Evolutionary conservation across 805 yeast genomes (phyloP).

Genomic region (Kluyveromyces wickerhamii): DNA sequence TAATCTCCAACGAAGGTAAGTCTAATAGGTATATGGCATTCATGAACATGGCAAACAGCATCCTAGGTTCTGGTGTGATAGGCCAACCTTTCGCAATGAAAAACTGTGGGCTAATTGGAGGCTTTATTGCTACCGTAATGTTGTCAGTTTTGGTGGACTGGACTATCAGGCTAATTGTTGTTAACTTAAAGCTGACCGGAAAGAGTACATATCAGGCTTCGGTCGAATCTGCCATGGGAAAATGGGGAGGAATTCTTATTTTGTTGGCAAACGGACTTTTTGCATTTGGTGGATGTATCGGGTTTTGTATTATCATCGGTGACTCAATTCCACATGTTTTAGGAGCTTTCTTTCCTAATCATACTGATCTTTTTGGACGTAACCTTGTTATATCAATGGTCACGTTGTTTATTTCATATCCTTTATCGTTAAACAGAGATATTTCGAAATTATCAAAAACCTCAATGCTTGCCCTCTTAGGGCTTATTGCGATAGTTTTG

Average conservation of each 20-base stretch:
- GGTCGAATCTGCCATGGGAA: slow-evolving; percentile 72
- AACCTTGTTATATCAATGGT: slow-evolving; percentile 63
- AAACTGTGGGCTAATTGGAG: slow-evolving; percentile 74
- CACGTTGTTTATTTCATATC: slow-evolving; percentile 69
- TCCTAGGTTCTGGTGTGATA: slow-evolving; percentile 91
- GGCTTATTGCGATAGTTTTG: slow-evolving; percentile 72
- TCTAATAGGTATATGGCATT: slow-evolving; percentile 78
- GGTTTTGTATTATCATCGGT: slow-evolving; percentile 90
- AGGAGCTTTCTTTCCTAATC: slow-evolving; percentile 49
- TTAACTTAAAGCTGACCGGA: slow-evolving; percentile 72
- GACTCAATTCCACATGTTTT: slow-evolving; percentile 91
- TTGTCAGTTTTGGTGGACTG: slow-evolving; percentile 77
- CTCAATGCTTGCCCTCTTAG: slow-evolving; percentile 73
- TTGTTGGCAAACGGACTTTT: slow-evolving; percentile 75
- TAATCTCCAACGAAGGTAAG: slow-evolving; percentile 29
- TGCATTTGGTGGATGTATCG: slow-evolving; percentile 92
- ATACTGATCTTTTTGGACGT: slow-evolving; percentile 43
- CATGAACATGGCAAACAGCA: slow-evolving; percentile 95
- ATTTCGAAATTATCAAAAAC: slow-evolving; percentile 84
- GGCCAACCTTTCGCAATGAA: slow-evolving; percentile 87
- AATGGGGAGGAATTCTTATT: slow-evolving; percentile 55
- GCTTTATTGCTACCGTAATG: slow-evolving; percentile 49
- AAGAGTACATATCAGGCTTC: slow-evolving; percentile 78
- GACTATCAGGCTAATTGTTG: slow-evolving; percentile 74
- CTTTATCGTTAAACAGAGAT: slow-evolving; percentile 70